Evolutionary conservation across 148 eudicot genomes (phyloP).

Genomic region (Silene conica): DNA sequence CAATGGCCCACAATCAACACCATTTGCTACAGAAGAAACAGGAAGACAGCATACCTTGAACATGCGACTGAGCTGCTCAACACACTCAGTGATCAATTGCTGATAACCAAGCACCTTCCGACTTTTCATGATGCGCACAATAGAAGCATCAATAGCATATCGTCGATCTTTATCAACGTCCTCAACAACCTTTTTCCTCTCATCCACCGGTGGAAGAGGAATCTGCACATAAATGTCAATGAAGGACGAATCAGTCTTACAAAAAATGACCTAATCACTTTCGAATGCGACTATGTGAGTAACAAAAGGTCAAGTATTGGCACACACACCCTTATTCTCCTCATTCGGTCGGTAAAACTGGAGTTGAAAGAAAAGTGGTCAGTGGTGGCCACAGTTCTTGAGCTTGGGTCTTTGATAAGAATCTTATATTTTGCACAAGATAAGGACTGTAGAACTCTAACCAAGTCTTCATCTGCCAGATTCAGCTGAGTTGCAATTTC

Average conservation of each 20-base stretch:
- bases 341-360: conserved; percentile 39
- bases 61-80: conserved; percentile 48
- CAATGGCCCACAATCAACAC: neutral
- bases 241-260: neutral
- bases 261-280: neutral
- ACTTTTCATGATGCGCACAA: conserved; percentile 45
- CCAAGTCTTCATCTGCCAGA: conserved; percentile 42
- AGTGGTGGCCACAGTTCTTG: conserved; percentile 34
- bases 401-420: conserved; percentile 35
- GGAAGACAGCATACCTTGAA: conserved; percentile 32
- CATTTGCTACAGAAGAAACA: neutral
- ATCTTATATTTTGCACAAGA: conserved; percentile 44
- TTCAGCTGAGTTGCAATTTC: conserved; percentile 38
- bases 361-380: conserved; percentile 41
- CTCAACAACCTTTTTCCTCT: conserved; percentile 45
- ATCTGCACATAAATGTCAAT: conserved; percentile 24
- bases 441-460: conserved; percentile 45
- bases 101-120: conserved; percentile 39
- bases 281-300: neutral
- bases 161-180: conserved; percentile 52
- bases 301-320: neutral
- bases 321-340: conserved; percentile 39
- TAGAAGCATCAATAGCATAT: conserved; percentile 44
- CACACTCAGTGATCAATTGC: conserved; percentile 38
- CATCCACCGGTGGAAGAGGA: conserved; percentile 45